Evolutionary conservation across 2,329 filamentous ascomycete species (phyloP).

Genomic region (Ambrosiella beaveri): DNA sequence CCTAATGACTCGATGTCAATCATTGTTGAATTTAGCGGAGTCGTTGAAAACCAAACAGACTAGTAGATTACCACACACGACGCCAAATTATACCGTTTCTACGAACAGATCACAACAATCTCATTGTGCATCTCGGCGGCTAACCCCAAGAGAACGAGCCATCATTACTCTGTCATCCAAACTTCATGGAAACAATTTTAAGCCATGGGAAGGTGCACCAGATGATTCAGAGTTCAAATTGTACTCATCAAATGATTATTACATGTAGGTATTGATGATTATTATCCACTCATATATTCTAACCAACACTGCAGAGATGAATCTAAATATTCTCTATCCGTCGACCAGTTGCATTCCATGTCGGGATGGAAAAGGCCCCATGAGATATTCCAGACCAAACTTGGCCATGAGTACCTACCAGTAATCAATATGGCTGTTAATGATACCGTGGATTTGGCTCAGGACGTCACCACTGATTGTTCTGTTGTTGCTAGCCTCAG

Average conservation of each 20-base stretch:
- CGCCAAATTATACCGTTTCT: not conserved
- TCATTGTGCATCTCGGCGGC: conserved; percentile 27
- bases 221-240: conserved; percentile 41
- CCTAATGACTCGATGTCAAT: conserved; percentile 51
- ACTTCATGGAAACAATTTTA: conserved; percentile 69
- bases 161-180: conserved; percentile 62
- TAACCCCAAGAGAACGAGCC: conserved; percentile 55
- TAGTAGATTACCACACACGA: not conserved
- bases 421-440: conserved; percentile 44
- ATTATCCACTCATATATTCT: not conserved
- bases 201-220: conserved; percentile 60
- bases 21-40: conserved; percentile 56
- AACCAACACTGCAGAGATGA: conserved; percentile 39
- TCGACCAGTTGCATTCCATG: conserved; percentile 58
- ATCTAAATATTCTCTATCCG: conserved; percentile 53
- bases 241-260: conserved; percentile 16
- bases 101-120: too few relatives aligned
- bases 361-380: conserved; percentile 64
- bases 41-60: conserved; percentile 40
- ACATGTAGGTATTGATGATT: not conserved
- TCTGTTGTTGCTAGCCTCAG: conserved; percentile 93
- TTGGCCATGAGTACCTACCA: conserved; percentile 15
- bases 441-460: conserved; percentile 62
- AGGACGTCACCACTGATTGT: conserved; percentile 91
- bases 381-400: conserved; percentile 24